phyloP scores from a whole-genome alignment of 2,329 filamentous ascomycete species.

The Sphaerulina vaccinii region DNA sequence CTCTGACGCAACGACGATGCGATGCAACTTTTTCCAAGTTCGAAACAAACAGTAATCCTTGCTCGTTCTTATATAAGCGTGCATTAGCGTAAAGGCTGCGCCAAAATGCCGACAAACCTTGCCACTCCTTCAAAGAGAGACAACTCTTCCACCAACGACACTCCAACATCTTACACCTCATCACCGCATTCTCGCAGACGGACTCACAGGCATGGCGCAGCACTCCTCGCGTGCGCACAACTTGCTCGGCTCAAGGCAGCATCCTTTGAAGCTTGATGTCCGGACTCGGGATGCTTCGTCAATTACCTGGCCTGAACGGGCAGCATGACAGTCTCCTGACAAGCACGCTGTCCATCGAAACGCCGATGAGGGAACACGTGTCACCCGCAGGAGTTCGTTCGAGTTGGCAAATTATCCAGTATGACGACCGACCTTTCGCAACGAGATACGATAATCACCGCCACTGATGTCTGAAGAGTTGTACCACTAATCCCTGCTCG shows the following conservation, averaged over 20 bases:
- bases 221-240: neutral
- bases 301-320: neutral
- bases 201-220: neutral
- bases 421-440: neutral
- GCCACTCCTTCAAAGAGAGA: neutral
- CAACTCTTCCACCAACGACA: neutral
- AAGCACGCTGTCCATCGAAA: slow-evolving; percentile 1
- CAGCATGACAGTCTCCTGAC: slow-evolving; percentile 4
- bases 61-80: neutral
- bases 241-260: neutral
- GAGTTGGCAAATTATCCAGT: neutral
- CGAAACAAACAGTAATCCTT: neutral
- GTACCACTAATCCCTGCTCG: neutral
- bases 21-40: slow-evolving; percentile 7
- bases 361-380: slow-evolving; percentile 1
- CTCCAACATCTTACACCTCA: neutral
- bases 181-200: neutral
- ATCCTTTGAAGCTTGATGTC: neutral
- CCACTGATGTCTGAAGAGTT: neutral
- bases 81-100: neutral
- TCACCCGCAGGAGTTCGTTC: neutral
- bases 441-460: neutral
- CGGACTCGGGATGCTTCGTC: slow-evolving; percentile 1
- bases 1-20: slow-evolving; percentile 6
- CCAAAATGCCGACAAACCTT: neutral